phyloP scores from a whole-genome alignment of 345 rosid species.

The Gossypium mustelinum region DNA sequence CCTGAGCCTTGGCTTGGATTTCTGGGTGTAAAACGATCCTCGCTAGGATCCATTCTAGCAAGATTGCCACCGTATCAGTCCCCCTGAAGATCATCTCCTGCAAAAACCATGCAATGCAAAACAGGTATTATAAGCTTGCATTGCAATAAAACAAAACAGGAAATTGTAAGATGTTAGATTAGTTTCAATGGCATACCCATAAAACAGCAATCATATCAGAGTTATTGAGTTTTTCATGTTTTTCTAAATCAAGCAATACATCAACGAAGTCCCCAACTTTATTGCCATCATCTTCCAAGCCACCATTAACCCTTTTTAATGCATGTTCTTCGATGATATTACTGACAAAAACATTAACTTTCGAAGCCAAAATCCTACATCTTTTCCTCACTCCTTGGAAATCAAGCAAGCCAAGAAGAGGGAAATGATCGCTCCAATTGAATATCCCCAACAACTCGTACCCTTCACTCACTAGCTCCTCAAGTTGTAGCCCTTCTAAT shows the following conservation, averaged over 20 bases:
- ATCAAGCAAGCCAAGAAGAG: conserved; percentile 59
- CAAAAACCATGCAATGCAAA: background rate
- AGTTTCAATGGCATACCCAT: conserved; percentile 44
- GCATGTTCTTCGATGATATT: conserved; percentile 57
- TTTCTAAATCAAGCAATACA: conserved; percentile 61
- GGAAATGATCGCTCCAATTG: conserved; percentile 87
- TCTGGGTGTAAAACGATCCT: conserved; percentile 52
- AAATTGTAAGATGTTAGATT: background rate
- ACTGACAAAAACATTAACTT: conserved; percentile 59
- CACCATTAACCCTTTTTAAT: conserved; percentile 16
- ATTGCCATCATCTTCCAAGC: background rate
- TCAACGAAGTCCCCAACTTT: conserved; percentile 61
- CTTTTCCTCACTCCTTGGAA: conserved; percentile 73
- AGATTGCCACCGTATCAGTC: conserved; percentile 55
- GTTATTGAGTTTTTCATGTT: conserved; percentile 47
- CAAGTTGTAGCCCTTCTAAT: conserved; percentile 15
- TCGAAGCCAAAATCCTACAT: conserved; percentile 42
- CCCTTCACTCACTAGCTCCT: conserved; percentile 60
- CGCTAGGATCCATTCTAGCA: conserved; percentile 60
- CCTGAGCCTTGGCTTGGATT: conserved; percentile 52
- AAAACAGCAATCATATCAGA: conserved; percentile 79
- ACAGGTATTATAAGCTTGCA: background rate
- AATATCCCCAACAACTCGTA: conserved; percentile 66
- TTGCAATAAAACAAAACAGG: conserved; percentile 5
- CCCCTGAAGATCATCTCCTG: conserved; percentile 73